A percentile compares a stretch with the other conserved stretches of the same genome.
Evolutionary conservation across 2,329 filamentous ascomycete genomes (phyloP).

Genomic region (Ophiostoma ips): DNA sequence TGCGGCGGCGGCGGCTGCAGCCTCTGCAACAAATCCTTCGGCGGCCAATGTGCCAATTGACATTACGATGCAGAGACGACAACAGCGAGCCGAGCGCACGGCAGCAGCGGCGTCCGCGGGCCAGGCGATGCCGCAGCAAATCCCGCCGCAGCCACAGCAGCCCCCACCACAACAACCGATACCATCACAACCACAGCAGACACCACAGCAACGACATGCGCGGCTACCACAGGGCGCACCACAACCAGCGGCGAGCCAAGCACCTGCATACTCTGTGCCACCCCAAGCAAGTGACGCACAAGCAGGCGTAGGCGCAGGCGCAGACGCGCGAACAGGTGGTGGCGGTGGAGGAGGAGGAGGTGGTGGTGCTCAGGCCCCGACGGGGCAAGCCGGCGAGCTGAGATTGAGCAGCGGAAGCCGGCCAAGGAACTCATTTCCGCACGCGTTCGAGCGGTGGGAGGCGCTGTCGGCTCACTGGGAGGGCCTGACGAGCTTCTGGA

Average conservation of each 20-base stretch:
- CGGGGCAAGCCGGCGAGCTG: conserved; percentile 19
- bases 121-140: conserved; percentile 6
- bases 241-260: not conserved
- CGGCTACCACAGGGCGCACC: conserved; percentile 3
- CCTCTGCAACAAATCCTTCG: conserved; percentile 15
- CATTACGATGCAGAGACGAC: conserved; percentile 21
- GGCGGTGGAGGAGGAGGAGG: no score
- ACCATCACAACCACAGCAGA: conserved; percentile 5
- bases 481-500: conserved; percentile 93
- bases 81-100: conserved; percentile 20
- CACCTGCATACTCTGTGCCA: not conserved
- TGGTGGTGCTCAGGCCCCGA: not conserved
- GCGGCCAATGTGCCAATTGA: conserved; percentile 13
- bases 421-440: conserved; percentile 65
- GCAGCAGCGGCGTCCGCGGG: conserved; percentile 8
- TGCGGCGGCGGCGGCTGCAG: conserved; percentile 18
- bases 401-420: conserved; percentile 21
- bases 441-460: conserved; percentile 97
- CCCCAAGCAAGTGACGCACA: not conserved
- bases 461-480: conserved; percentile 96
- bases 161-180: conserved; percentile 9
- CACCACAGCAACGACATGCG: conserved; percentile 4
- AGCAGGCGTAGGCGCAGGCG: not conserved
- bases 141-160: conserved; percentile 4
- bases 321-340: not conserved